Evolutionary conservation across 345 rosid species (phyloP).

Genomic region (Alliaria petiolata): DNA sequence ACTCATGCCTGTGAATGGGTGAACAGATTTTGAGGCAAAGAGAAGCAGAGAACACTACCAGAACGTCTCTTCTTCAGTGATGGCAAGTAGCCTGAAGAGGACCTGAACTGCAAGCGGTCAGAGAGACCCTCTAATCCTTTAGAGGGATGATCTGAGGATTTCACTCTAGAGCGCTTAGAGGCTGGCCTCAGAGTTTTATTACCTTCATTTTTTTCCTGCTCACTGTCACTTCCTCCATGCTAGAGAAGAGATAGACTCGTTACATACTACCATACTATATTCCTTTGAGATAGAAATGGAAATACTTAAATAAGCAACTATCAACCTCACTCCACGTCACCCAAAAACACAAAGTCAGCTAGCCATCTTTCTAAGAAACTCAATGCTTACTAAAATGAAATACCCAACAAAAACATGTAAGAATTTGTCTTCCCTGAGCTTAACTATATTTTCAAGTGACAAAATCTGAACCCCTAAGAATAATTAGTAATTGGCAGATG

Average conservation of each 20-base stretch:
- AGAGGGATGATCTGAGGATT: constrained; percentile 37
- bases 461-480: constrained; percentile 6
- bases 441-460: not conserved
- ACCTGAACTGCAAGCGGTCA: constrained; percentile 65
- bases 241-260: constrained; percentile 9
- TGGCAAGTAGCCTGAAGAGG: constrained; percentile 59
- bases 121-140: constrained; percentile 47
- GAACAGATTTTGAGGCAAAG: constrained; percentile 21
- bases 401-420: not conserved
- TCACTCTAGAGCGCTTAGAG: constrained; percentile 49
- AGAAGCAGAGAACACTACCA: constrained; percentile 41
- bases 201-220: constrained; percentile 57
- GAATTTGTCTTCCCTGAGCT: not conserved
- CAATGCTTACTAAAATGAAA: too few relatives aligned
- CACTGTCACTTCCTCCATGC: constrained; percentile 78
- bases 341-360: not conserved
- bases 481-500: constrained; percentile 2
- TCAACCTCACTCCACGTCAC: not conserved
- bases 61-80: constrained; percentile 62
- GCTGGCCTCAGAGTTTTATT: constrained; percentile 41
- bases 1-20: constrained; percentile 12
- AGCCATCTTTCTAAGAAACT: too few relatives aligned
- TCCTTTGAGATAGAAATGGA: not conserved
- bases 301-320: not conserved
- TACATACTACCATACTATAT: constrained; percentile 12